Evolutionary conservation across 257 asterid genomes (phyloP).

Genomic region (Penstemon barbatus): DNA sequence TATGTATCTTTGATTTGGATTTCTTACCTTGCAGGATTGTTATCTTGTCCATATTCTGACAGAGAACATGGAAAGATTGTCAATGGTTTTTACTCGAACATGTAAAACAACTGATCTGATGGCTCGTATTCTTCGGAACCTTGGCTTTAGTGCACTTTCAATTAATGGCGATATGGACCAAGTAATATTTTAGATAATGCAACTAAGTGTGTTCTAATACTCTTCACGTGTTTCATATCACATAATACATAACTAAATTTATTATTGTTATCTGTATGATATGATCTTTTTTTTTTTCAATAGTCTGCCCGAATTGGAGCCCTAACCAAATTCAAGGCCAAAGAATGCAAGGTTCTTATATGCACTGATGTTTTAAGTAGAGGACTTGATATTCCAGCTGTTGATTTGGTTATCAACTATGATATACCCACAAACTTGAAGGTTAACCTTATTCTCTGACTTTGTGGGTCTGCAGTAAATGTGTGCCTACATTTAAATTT

Average conservation of each 20-base stretch:
- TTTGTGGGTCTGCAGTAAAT: background rate
- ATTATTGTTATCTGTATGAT: background rate
- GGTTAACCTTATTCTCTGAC: conserved; percentile 38
- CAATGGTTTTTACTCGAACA: conserved; percentile 94
- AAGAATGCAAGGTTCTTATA: conserved; percentile 80
- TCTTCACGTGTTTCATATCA: background rate
- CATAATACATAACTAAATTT: too few relatives aligned
- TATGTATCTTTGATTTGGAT: background rate
- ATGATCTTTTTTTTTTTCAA: conserved; percentile 13
- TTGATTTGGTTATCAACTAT: conserved; percentile 87
- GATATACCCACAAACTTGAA: conserved; percentile 89
- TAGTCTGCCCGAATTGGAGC: conserved; percentile 90
- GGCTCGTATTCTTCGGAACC: conserved; percentile 75
- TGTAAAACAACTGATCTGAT: conserved; percentile 76
- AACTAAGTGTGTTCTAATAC: conserved; percentile 3
- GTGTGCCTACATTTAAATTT: too few relatives aligned
- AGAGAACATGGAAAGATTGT: conserved; percentile 66
- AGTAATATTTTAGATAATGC: conserved; percentile 42
- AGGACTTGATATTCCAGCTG: conserved; percentile 94
- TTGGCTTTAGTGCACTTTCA: conserved; percentile 81
- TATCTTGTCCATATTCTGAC: conserved; percentile 79
- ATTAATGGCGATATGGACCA: conserved; percentile 95
- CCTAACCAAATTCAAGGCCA: conserved; percentile 74
- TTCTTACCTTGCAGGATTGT: conserved; percentile 51
- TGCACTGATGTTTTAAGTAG: conserved; percentile 96